phyloP scores from a whole-genome alignment of 352 stramenopile genomes.

The Phytophthora sp. region DNA sequence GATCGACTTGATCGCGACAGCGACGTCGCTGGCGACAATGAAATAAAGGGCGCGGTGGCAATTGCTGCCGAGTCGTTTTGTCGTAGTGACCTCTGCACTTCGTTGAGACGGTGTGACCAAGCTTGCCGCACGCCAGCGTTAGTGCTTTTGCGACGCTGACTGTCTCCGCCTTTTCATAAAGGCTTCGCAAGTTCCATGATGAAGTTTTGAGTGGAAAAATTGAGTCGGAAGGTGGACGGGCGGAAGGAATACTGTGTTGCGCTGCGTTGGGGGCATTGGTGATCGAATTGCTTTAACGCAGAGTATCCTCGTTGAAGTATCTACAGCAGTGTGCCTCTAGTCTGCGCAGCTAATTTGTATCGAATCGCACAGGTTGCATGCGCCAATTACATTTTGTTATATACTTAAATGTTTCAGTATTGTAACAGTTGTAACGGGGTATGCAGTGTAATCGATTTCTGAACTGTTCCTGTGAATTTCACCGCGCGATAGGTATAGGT shows the following conservation, averaged over 20 bases:
- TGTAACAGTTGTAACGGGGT: not conserved
- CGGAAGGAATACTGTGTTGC: no score
- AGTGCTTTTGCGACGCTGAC: slow-evolving; percentile 9
- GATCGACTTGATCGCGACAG: no score
- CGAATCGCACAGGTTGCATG: no score
- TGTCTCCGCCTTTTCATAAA: not conserved
- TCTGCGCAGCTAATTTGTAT: no score
- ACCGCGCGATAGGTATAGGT: slow-evolving; percentile 22
- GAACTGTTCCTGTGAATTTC: slow-evolving; percentile 3
- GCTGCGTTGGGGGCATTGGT: slow-evolving; percentile 3
- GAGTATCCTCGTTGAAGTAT: no score
- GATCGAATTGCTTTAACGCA: slow-evolving; percentile 4
- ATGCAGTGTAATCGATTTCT: not conserved
- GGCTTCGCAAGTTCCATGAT: slow-evolving; percentile 6
- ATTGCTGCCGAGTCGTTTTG: slow-evolving; percentile 2
- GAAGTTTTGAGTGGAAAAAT: slow-evolving; percentile 18
- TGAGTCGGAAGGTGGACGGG: no score
- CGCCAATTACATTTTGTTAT: no score
- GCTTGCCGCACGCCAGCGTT: slow-evolving; percentile 21
- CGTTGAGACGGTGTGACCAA: slow-evolving; percentile 22
- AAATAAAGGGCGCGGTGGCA: slow-evolving; percentile 28
- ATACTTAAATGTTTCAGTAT: not conserved
- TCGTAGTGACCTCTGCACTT: not conserved
- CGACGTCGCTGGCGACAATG: slow-evolving; percentile 2
- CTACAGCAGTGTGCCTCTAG: no score